Base-by-base conservation (phyloP, 1,139 yeast genomes). In the Scheffersomyces stambukii region DNA sequence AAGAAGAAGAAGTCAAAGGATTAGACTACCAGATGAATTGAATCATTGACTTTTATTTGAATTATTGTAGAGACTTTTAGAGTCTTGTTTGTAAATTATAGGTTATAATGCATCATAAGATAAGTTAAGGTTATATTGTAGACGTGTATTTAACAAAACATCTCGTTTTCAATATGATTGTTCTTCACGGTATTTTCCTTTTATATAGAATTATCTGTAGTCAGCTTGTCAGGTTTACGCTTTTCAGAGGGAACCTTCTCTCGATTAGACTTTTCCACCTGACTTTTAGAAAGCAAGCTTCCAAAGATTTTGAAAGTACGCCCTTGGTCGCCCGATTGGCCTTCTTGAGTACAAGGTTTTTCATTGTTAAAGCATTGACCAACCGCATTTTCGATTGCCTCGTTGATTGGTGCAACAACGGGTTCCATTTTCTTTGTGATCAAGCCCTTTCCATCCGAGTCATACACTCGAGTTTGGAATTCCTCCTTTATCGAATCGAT, bases 381-480 rank as follows among this genome's bases (percentile, higher is more conserved):
- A 24, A 77, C 64, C 21, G 63, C 43, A 5, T 60, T 52, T 41
- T 72, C 78, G 35, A 82, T 50, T 24, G 64, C 57, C 26, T 64
- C 57, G 54, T 83, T 84, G 23, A 78, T 30, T 12, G 89, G 88
- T 25, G 58, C 64, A 25, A 81, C 59, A 11, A 80, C 24, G 4
- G 86, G 84, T 46, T 83, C 89, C 17, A 77, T 52, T 24, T 73
- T 70, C 12, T 80, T 63, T 40, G 82, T 64, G 24, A 82, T 45
- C 26, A 77, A 51, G 21, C 82, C 81, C 43, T 75, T 76, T 11
- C 84, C 85, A 23, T 76, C 60, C 8, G 73, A 63, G 46, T 77
- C 77, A 46, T 71, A 70, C 20, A 70, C 37, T 12, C 29, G 30
- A 20, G 33, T 26, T 12, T 37, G 37, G 23, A 40, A 27, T 15